Conservation (phyloP, 306 rosid genomes). For the Potentilla sterilis region DNA sequence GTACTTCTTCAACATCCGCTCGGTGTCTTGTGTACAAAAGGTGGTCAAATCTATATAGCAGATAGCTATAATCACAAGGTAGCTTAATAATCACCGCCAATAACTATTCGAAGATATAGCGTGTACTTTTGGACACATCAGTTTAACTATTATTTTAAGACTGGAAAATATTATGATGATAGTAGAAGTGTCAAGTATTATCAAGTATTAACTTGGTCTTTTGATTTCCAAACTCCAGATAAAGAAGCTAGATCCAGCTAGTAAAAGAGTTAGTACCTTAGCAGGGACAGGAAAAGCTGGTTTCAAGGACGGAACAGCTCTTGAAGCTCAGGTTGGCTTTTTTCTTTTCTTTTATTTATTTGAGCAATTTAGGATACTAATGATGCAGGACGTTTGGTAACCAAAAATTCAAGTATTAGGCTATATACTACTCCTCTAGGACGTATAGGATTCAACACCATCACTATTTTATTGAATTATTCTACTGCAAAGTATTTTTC, state of each 20-base stretch:
- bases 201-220: background rate
- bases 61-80: slow-evolving; percentile 99
- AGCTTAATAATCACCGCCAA: slow-evolving; percentile 8
- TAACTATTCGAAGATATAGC: slow-evolving; percentile 4
- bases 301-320: slow-evolving; percentile 70
- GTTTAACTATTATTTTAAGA: background rate
- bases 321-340: slow-evolving; percentile 65
- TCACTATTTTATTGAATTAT: background rate
- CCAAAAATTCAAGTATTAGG: background rate
- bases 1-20: slow-evolving; percentile 95
- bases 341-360: slow-evolving; percentile 16
- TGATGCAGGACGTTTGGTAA: slow-evolving; percentile 4
- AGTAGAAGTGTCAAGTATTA: background rate
- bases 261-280: slow-evolving; percentile 73
- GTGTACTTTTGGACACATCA: slow-evolving; percentile 13
- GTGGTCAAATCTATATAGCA: slow-evolving; percentile 64
- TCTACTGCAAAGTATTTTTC: too few species aligned
- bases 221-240: slow-evolving; percentile 51
- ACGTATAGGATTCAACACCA: background rate
- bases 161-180: background rate
- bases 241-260: slow-evolving; percentile 75
- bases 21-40: slow-evolving; percentile 63
- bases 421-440: background rate
- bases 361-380: slow-evolving; percentile 9
- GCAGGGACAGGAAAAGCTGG: slow-evolving; percentile 93